Conservation (phyloP, 352 stramenopile genomes). For the Pythium sp. region DNA sequence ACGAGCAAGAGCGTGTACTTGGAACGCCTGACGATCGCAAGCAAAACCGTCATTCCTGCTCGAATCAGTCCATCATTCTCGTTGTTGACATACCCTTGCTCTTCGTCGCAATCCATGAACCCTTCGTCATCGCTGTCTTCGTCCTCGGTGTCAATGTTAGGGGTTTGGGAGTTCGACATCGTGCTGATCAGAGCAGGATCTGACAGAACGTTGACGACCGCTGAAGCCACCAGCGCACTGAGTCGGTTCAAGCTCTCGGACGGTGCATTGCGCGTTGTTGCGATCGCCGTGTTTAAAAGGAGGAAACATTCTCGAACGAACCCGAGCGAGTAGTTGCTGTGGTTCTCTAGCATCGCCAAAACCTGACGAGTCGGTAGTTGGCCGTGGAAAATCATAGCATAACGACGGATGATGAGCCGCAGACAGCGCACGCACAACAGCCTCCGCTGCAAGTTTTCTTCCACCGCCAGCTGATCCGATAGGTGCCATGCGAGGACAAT, state of each 20-base stretch:
- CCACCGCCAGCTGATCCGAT: conserved; percentile 63
- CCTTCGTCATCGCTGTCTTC: conserved; percentile 34
- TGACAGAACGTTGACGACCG: conserved; percentile 57
- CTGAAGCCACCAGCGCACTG: conserved; percentile 40
- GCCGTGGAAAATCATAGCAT: conserved; percentile 79
- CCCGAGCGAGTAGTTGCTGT: conserved; percentile 34
- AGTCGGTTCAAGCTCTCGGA: conserved; percentile 63
- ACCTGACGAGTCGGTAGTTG: conserved; percentile 63
- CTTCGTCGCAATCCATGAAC: conserved; percentile 52
- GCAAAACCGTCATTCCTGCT: conserved; percentile 64
- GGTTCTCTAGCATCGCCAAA: conserved; percentile 56
- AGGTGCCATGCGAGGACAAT: conserved; percentile 81
- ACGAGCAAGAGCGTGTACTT: conserved; percentile 69
- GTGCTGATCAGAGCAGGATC: conserved; percentile 53
- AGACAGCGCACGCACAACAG: conserved; percentile 65
- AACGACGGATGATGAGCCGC: conserved; percentile 63
- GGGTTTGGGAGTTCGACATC: conserved; percentile 29
- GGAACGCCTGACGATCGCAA: conserved; percentile 61
- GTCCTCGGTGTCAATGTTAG: conserved; percentile 25
- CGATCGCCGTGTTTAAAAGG: conserved; percentile 69
- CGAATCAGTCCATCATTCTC: conserved; percentile 63
- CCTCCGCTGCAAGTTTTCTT: conserved; percentile 57
- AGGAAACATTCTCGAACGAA: conserved; percentile 80
- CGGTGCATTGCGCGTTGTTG: conserved; percentile 57
- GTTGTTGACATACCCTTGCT: conserved; percentile 58